Percentiles rank a stretch among this genome's conserved stretches.
phyloP scores from a whole-genome alignment of 495 filamentous ascomycete species.

The Aspergillus avenaceus region DNA sequence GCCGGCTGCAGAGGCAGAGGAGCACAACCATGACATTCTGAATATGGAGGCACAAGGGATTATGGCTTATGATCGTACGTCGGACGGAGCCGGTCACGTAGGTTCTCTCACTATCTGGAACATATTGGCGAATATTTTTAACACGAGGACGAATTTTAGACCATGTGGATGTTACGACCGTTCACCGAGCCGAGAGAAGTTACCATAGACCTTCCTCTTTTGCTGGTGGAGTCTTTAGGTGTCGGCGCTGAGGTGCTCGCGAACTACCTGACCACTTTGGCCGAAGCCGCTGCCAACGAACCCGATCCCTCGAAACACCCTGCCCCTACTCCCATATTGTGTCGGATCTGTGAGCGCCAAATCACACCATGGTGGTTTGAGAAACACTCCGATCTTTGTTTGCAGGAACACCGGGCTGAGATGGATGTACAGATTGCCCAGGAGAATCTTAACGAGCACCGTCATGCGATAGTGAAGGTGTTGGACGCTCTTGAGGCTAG shows the following conservation, averaged over 20 bases:
- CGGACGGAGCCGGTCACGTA: constrained; percentile 82
- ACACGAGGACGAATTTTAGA: constrained; percentile 49
- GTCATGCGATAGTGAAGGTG: constrained; percentile 92
- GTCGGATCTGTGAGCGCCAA: constrained; percentile 94
- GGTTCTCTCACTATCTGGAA: background rate
- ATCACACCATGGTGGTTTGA: constrained; percentile 99
- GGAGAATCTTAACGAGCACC: constrained; percentile 88
- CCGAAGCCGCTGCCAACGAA: constrained; percentile 80
- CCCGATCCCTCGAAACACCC: constrained; percentile 82
- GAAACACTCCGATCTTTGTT: constrained; percentile 93
- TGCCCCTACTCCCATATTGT: constrained; percentile 86
- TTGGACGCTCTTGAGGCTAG: constrained; percentile 87
- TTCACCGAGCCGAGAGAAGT: constrained; percentile 84
- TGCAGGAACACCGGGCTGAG: constrained; percentile 93
- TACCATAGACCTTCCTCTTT: constrained; percentile 84
- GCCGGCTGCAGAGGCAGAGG: constrained; percentile 35
- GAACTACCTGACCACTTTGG: constrained; percentile 83
- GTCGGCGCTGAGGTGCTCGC: constrained; percentile 93
- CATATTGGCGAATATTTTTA: background rate
- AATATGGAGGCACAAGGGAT: constrained; percentile 94
- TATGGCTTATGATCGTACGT: constrained; percentile 89
- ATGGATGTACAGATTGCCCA: constrained; percentile 96
- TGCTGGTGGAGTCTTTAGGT: constrained; percentile 92
- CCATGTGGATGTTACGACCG: constrained; percentile 99
- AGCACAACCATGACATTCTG: constrained; percentile 52